Percentiles rank a stretch among this genome's conserved stretches.
phyloP scores from a whole-genome alignment of 148 eudicot genomes.

The Cornus kousa region DNA sequence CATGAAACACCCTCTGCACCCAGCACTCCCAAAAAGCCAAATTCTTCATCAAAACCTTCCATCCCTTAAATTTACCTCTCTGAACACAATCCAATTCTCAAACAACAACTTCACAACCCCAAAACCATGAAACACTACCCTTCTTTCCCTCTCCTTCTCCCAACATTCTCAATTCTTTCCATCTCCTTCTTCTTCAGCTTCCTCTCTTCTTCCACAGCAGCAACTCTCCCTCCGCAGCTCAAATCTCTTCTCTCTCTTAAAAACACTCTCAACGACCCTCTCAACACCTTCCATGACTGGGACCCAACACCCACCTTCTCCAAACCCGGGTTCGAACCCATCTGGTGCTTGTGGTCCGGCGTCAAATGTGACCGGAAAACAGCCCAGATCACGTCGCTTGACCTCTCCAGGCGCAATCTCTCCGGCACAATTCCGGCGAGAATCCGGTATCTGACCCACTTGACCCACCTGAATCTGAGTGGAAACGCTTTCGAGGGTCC shows the following conservation, averaged over 20 bases:
- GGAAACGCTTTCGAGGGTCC: conserved; percentile 52
- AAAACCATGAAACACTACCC: conserved; percentile 41
- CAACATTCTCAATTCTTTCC: conserved; percentile 13
- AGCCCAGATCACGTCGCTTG: conserved; percentile 41
- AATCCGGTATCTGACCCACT: conserved; percentile 38
- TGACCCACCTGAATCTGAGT: conserved; percentile 63
- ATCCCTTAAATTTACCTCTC: conserved; percentile 53
- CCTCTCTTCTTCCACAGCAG: conserved; percentile 5
- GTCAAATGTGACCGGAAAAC: conserved; percentile 46
- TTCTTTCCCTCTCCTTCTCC: conserved; percentile 14
- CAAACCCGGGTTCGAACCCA: conserved; percentile 24
- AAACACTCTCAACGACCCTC: conserved; percentile 70
- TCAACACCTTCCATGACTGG: conserved; percentile 58
- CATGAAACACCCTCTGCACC: conserved; percentile 60
- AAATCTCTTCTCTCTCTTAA: conserved; percentile 61
- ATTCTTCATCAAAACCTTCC: conserved; percentile 31
- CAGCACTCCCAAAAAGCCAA: conserved; percentile 68
- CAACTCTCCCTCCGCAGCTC: conserved; percentile 38
- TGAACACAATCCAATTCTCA: conserved; percentile 22
- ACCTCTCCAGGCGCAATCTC: conserved; percentile 63
- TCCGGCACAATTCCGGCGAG: conserved; percentile 59
- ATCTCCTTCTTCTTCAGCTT: neutral
- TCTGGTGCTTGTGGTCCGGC: conserved; percentile 86
- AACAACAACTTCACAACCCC: neutral
- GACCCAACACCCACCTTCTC: conserved; percentile 32